Percentiles rank a stretch among this genome's conserved stretches.
These are phyloP conservation scores for Rhodotorula diobovata DNA, from an alignment of 768 basidiomycete species.

Conservation along the genomic window DNA sequence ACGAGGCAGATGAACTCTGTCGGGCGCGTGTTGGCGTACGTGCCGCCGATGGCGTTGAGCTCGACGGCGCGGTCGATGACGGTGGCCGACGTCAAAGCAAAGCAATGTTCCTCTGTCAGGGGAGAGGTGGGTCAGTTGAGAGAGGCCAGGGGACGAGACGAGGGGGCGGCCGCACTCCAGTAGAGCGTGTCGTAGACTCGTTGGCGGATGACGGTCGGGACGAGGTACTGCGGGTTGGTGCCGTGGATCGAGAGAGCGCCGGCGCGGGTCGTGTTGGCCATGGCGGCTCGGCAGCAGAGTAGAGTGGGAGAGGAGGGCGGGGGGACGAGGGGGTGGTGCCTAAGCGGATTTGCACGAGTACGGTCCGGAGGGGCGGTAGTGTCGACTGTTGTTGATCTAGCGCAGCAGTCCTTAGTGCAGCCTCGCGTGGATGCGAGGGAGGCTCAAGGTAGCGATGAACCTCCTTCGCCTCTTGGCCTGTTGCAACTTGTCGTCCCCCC, in stretches of 20 bases:
- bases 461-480: not conserved
- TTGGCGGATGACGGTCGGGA: slow-evolving; percentile 92
- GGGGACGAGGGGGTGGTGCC: not conserved
- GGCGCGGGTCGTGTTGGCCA: slow-evolving; percentile 89
- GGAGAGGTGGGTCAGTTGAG: not conserved
- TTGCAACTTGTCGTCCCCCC: not conserved
- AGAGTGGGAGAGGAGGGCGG: not conserved
- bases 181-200: slow-evolving; percentile 90
- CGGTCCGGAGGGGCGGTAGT: too few relatives aligned
- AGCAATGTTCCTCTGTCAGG: slow-evolving; percentile 80
- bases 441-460: too few relatives aligned
- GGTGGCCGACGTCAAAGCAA: slow-evolving; percentile 88
- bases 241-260: slow-evolving; percentile 90
- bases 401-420: too few relatives aligned
- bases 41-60: slow-evolving; percentile 77
- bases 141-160: not conserved
- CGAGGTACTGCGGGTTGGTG: slow-evolving; percentile 78
- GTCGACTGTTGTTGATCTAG: too few relatives aligned
- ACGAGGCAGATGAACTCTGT: slow-evolving; percentile 90
- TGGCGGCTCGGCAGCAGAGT: slow-evolving; percentile 44
- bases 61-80: slow-evolving; percentile 90
- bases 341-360: too few relatives aligned
- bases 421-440: too few relatives aligned
- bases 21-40: slow-evolving; percentile 89
- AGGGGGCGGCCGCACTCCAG: slow-evolving; percentile 59